A percentile compares a stretch with the other conserved stretches of the same genome.
These are phyloP conservation scores for Syzygium aromaticum DNA, from an alignment of 345 rosid species.

Conservation along the genomic window DNA sequence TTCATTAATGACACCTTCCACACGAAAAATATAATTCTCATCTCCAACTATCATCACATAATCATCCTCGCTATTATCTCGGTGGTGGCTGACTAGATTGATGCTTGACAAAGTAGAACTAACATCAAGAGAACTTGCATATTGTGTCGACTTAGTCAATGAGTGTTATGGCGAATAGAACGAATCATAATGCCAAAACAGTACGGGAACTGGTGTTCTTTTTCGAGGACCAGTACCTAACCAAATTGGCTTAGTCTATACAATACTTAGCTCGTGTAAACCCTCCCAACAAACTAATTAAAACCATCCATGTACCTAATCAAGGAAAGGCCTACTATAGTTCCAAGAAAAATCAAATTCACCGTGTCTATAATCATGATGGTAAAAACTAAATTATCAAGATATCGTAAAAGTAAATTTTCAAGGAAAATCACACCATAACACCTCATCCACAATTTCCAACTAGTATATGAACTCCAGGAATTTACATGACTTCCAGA, in stretches of 20 bases:
- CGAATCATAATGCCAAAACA: background rate
- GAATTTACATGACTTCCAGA: background rate
- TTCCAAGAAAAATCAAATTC: background rate
- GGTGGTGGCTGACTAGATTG: background rate
- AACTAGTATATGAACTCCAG: background rate
- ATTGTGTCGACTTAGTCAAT: background rate
- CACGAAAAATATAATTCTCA: background rate
- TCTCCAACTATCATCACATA: background rate
- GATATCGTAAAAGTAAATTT: background rate
- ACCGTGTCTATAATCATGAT: background rate
- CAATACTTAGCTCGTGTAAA: background rate
- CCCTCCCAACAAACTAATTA: background rate
- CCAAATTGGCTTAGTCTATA: background rate
- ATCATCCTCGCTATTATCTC: background rate
- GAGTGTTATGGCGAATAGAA: background rate
- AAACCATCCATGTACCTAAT: background rate
- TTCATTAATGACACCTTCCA: background rate
- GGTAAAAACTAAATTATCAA: background rate
- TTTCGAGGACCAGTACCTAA: background rate
- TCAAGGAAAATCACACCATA: background rate
- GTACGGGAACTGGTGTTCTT: background rate
- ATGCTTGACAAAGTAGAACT: background rate
- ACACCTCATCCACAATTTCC: background rate
- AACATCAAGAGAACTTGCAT: background rate
- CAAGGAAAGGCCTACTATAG: background rate